These are phyloP conservation scores for Coriolopsis trogii DNA, from an alignment of 1,284 basidiomycete species.

Conservation along the genomic window DNA sequence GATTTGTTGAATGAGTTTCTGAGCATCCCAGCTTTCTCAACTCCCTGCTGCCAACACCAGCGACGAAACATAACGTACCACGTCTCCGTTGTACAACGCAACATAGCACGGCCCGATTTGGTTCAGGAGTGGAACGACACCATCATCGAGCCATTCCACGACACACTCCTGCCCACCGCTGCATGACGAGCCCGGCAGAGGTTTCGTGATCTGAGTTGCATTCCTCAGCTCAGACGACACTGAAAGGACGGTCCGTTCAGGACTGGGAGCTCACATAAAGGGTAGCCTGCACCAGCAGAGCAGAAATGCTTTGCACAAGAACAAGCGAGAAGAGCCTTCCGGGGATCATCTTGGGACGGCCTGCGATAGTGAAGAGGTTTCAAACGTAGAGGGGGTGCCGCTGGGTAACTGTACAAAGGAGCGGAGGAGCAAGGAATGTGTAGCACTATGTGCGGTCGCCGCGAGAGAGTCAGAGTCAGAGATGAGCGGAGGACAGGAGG, in stretches of 20 bases:
- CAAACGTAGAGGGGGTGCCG: neutral
- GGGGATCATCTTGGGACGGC: constrained; percentile 13
- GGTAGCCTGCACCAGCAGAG: constrained; percentile 16
- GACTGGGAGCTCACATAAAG: constrained; percentile 19
- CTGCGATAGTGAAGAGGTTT: neutral
- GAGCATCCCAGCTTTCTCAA: neutral
- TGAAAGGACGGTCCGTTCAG: neutral
- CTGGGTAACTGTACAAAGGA: constrained; percentile 1
- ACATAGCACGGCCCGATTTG: constrained; percentile 52
- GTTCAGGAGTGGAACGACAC: constrained; percentile 49
- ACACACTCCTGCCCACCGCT: constrained; percentile 53
- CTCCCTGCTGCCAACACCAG: neutral
- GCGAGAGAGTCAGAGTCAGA: neutral
- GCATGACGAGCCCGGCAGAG: constrained; percentile 46
- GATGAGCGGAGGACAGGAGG: too few relatives aligned
- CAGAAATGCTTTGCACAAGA: constrained; percentile 18
- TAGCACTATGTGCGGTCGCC: neutral
- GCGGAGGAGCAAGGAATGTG: too few relatives aligned
- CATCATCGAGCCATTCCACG: constrained; percentile 66
- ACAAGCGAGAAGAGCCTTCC: constrained; percentile 14
- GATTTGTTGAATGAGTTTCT: constrained; percentile 58
- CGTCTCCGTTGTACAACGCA: constrained; percentile 55
- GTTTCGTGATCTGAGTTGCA: constrained; percentile 50
- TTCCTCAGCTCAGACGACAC: neutral
- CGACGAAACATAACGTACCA: constrained; percentile 39